Conservation (phyloP, 257 asterid genomes). For the Echites panduratus region DNA sequence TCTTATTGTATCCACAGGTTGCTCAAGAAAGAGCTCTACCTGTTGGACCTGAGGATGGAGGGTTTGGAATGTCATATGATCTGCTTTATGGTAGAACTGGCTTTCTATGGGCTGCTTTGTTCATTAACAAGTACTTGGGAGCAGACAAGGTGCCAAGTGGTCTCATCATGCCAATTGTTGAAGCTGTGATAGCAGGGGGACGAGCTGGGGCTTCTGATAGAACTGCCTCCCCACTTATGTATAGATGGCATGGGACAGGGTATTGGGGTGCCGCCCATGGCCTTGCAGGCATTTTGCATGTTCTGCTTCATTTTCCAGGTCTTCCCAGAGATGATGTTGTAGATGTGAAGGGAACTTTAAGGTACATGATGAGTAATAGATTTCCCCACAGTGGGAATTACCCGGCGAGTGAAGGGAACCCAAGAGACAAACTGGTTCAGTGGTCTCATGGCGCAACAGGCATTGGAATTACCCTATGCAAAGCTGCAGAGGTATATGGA, state of each 20-base stretch:
- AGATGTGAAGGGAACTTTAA: slow-evolving; percentile 58
- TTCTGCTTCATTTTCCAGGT: slow-evolving; percentile 49
- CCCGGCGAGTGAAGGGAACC: slow-evolving; percentile 79
- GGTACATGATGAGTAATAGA: slow-evolving; percentile 78
- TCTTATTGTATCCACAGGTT: slow-evolving; percentile 28
- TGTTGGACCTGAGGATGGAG: slow-evolving; percentile 77
- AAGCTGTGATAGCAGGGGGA: slow-evolving; percentile 72
- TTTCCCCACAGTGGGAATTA: slow-evolving; percentile 73
- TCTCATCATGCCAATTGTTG: slow-evolving; percentile 59
- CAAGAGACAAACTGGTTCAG: slow-evolving; percentile 68
- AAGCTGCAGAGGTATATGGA: slow-evolving; percentile 59
- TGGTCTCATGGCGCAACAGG: slow-evolving; percentile 89
- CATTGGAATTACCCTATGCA: slow-evolving; percentile 61
- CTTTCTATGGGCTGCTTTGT: slow-evolving; percentile 71
- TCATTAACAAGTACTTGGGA: slow-evolving; percentile 54
- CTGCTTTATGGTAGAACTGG: slow-evolving; percentile 72
- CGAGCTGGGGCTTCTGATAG: slow-evolving; percentile 56
- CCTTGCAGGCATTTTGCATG: slow-evolving; percentile 69
- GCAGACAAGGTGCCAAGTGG: slow-evolving; percentile 33
- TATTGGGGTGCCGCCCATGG: slow-evolving; percentile 95
- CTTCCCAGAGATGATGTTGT: slow-evolving; percentile 32
- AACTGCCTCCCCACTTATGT: slow-evolving; percentile 63
- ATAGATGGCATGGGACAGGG: slow-evolving; percentile 84
- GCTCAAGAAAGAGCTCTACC: slow-evolving; percentile 71
- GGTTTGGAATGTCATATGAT: slow-evolving; percentile 75